Base-by-base conservation (phyloP, 495 filamentous ascomycete genomes). In the Paragyromitra xinjiangensis region DNA sequence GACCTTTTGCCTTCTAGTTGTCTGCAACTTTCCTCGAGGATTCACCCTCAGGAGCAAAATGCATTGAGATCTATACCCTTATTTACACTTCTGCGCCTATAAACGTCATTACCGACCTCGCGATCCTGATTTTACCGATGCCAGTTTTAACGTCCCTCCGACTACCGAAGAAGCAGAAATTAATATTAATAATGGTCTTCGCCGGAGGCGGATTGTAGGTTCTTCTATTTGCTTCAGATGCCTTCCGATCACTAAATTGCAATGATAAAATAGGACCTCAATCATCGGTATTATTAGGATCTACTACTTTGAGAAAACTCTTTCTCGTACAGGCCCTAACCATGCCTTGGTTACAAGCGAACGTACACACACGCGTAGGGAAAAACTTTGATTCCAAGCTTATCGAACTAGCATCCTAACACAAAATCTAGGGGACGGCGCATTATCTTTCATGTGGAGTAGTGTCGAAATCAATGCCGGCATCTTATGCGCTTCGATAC, bases 381-480 rank as follows among this genome's bases (percentile, higher is more conserved):
- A 55, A 55, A 55, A 11, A n/a, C 4, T 12, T 26, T 1, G 83
- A 22, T 81, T 82, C 22, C 85, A 84, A 48, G 84, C 81, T 4
- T 81, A 84, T 70, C 83, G 81, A 42, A 37, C 29, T 65, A 53
- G 58, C 29, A 22, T 50, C 16, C 29, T 45, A 44, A 80, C 0
- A 71, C 63, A 9, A 40, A 56, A 55, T 34, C 16, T 65, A 76
- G 73, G 89, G 91, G 92, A 94, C 83, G 94, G 91, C 3, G 92
- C 93, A 3, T 83, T 93, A 1, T 92, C 93, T 0, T 92, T 96
- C 82, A 94, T 97, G 91, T 98, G 94, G 94, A 94, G 92, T 19
- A 92, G 90, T 8, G 88, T 98, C 73, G 94, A 97, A 83, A 93
- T 97, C 83, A 94, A 97, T 79, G 86, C 94, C 7, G 94, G 94